Conservation (phyloP, 176 grass and related monocot species). For the Cenchrus purpureus region DNA sequence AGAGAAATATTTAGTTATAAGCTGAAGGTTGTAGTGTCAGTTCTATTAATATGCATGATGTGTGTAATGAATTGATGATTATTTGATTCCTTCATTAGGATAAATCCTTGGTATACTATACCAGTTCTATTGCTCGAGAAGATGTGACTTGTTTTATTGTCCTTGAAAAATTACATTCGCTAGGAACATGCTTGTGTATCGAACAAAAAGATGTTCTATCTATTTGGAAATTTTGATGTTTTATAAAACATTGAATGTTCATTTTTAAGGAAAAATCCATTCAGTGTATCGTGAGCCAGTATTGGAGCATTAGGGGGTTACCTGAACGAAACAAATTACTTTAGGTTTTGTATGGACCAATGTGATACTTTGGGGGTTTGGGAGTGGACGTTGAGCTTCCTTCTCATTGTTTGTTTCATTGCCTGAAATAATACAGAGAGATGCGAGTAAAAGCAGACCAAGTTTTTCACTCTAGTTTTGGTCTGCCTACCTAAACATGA, state of each 20-base stretch:
- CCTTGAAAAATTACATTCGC: not conserved
- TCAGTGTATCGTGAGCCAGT: not conserved
- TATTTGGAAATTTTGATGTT: slow-evolving; percentile 15
- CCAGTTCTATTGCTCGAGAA: not conserved
- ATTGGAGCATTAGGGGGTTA: not conserved
- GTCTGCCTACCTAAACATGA: not conserved
- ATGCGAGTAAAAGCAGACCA: not conserved
- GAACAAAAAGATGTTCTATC: not conserved
- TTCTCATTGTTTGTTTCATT: not conserved
- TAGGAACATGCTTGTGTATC: slow-evolving; percentile 2
- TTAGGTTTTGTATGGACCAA: not conserved
- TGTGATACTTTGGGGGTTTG: not conserved
- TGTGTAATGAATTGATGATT: not conserved
- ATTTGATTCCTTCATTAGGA: not conserved
- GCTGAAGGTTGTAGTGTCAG: not conserved
- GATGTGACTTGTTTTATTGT: not conserved
- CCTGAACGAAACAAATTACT: not conserved
- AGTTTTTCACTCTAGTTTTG: slow-evolving; percentile 3
- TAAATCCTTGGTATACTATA: not conserved
- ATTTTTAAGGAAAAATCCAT: not conserved
- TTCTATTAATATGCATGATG: not conserved
- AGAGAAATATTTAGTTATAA: slow-evolving; percentile 4
- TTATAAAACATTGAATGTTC: not conserved
- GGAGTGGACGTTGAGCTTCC: not conserved
- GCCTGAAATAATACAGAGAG: not conserved